phyloP scores from a whole-genome alignment of 2,329 filamentous ascomycete genomes.

The Penicillium concentricum region DNA sequence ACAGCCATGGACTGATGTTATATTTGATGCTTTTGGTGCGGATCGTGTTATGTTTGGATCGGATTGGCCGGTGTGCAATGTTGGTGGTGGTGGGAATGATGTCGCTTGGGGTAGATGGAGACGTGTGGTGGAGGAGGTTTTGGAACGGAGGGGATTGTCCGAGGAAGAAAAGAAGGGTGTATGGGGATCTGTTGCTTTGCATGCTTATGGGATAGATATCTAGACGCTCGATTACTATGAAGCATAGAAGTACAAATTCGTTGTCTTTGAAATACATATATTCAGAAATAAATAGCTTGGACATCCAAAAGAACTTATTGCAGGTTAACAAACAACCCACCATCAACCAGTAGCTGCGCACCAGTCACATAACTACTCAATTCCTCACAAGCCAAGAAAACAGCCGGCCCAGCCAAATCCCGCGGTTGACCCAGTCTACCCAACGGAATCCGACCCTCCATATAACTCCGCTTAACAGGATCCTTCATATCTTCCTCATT shows the following conservation, averaged over 20 bases:
- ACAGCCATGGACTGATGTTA: slow-evolving; percentile 68
- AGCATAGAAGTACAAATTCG: not conserved
- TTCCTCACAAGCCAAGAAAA: slow-evolving; percentile 78
- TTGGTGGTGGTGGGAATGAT: slow-evolving; percentile 57
- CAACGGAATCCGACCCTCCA: slow-evolving; percentile 78
- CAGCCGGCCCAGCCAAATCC: slow-evolving; percentile 80
- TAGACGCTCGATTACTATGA: slow-evolving; percentile 1
- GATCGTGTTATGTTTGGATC: slow-evolving; percentile 81
- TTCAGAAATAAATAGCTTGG: not conserved
- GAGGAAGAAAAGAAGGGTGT: slow-evolving; percentile 64
- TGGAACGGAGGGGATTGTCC: slow-evolving; percentile 52
- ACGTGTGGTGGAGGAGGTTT: slow-evolving; percentile 65
- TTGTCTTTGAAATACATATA: not conserved
- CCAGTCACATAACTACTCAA: slow-evolving; percentile 80
- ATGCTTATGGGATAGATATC: slow-evolving; percentile 59
- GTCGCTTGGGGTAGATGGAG: slow-evolving; percentile 75
- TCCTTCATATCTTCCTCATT: slow-evolving; percentile 80
- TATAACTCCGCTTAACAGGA: slow-evolving; percentile 69
- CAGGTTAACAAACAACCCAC: slow-evolving; percentile 84
- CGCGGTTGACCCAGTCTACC: slow-evolving; percentile 68
- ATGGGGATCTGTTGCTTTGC: slow-evolving; percentile 69
- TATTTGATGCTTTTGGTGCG: slow-evolving; percentile 71
- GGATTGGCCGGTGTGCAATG: slow-evolving; percentile 90
- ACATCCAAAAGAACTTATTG: slow-evolving; percentile 52
- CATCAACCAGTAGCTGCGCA: slow-evolving; percentile 81